Evolutionary conservation across 2,329 filamentous ascomycete genomes (phyloP).

Genomic region (Fusarium mundagurra): DNA sequence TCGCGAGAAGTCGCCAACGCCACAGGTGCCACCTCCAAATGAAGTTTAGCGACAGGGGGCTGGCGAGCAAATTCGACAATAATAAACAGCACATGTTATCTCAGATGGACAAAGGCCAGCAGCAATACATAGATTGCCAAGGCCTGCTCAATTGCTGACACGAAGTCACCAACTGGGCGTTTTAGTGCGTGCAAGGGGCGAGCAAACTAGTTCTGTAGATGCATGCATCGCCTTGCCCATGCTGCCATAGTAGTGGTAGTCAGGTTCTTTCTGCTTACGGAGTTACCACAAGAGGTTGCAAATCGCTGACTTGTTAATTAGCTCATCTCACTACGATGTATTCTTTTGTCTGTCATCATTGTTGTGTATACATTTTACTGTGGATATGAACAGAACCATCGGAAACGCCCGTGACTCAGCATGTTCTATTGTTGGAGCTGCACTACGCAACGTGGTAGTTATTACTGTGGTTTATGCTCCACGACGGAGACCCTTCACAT

Average conservation of each 20-base stretch:
- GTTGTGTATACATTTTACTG: background rate
- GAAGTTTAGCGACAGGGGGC: conserved; percentile 12
- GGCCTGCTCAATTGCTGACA: conserved; percentile 30
- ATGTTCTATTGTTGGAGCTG: conserved; percentile 5
- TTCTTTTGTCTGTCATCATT: background rate
- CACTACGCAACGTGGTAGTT: background rate
- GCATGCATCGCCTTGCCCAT: conserved; percentile 3
- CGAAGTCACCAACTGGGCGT: conserved; percentile 33
- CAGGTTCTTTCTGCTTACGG: conserved; percentile 10
- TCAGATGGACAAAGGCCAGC: conserved; percentile 6
- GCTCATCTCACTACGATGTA: background rate
- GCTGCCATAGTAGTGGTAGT: no score
- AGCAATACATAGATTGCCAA: conserved; percentile 37
- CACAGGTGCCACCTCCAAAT: conserved; percentile 16
- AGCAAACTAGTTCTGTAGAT: conserved; percentile 23
- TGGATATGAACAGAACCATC: background rate
- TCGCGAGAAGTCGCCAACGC: conserved; percentile 13
- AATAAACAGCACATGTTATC: conserved; percentile 24
- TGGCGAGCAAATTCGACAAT: conserved; percentile 34
- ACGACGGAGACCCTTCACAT: conserved; percentile 7
- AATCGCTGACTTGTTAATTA: conserved; percentile 18
- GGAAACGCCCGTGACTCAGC: background rate
- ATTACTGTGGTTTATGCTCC: conserved; percentile 4
- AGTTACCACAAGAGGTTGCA: background rate
- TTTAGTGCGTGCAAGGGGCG: conserved; percentile 20